These are phyloP conservation scores for Rhynchospora tenuis DNA, from an alignment of 176 grass and related monocot species.

Conservation along the genomic window DNA sequence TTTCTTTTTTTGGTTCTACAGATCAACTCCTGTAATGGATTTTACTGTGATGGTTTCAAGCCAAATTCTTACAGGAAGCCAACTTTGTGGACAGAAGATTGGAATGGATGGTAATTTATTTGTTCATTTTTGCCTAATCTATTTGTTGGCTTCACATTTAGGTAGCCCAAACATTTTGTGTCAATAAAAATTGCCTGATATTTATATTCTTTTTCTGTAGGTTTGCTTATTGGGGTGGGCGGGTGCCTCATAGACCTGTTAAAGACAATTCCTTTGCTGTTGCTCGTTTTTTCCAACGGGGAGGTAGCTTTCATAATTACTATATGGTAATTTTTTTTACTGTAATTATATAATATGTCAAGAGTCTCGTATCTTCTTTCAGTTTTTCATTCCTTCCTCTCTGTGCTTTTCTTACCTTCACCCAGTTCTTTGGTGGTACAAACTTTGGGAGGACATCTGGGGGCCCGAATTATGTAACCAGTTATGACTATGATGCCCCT, in stretches of 20 bases:
- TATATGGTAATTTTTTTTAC: constrained; percentile 68
- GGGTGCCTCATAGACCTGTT: constrained; percentile 70
- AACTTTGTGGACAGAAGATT: constrained; percentile 88
- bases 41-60: constrained; percentile 88
- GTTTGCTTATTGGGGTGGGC: constrained; percentile 78
- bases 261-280: constrained; percentile 90
- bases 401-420: constrained; percentile 23
- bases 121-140: constrained; percentile 6
- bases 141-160: background rate
- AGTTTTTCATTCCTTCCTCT: background rate
- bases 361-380: background rate
- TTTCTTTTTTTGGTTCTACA: constrained; percentile 31
- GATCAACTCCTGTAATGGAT: constrained; percentile 92
- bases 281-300: constrained; percentile 94
- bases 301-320: constrained; percentile 95
- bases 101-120: constrained; percentile 84
- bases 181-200: background rate
- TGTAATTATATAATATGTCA: constrained; percentile 15
- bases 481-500: constrained; percentile 96
- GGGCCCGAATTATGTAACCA: constrained; percentile 86
- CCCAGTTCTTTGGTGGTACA: constrained; percentile 91
- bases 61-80: constrained; percentile 78
- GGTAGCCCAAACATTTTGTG: background rate
- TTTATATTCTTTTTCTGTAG: constrained; percentile 29
- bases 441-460: constrained; percentile 95